Evolutionary conservation across 805 yeast species (phyloP).

Genomic region (Nakazawaea populi): DNA sequence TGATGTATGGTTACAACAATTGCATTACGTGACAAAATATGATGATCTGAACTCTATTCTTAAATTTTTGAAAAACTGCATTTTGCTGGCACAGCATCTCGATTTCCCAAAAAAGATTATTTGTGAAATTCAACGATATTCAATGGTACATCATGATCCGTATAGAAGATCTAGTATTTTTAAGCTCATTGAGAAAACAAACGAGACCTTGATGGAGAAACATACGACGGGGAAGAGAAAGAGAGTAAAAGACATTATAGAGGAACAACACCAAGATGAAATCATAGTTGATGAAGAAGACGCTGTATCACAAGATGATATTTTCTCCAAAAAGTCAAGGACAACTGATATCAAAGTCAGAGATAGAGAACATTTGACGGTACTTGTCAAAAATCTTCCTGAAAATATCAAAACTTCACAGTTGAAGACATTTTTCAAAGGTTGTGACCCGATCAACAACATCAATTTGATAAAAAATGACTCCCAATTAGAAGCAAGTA

Average conservation of each 20-base stretch:
- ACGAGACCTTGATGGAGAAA: background rate
- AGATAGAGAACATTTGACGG: constrained; percentile 55
- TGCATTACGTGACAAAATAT: constrained; percentile 31
- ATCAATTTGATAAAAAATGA: constrained; percentile 19
- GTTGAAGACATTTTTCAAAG: constrained; percentile 40
- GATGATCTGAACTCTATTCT: constrained; percentile 21
- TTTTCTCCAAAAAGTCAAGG: constrained; percentile 1
- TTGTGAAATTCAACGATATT: constrained; percentile 37
- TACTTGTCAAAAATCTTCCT: constrained; percentile 48
- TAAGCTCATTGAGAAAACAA: constrained; percentile 10
- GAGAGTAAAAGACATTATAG: constrained; percentile 1
- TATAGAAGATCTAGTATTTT: constrained; percentile 10
- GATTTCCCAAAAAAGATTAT: constrained; percentile 48
- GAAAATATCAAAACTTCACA: constrained; percentile 29
- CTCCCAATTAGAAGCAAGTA: constrained; percentile 33
- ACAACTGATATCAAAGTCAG: constrained; percentile 23
- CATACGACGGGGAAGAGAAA: background rate
- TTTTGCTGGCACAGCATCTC: constrained; percentile 20
- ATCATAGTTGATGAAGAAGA: constrained; percentile 11
- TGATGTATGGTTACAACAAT: constrained; percentile 42
- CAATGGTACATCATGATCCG: constrained; percentile 18
- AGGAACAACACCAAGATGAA: background rate
- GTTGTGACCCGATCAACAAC: constrained; percentile 52
- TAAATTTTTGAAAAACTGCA: constrained; percentile 27
- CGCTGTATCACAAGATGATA: background rate